Evolutionary conservation across 2,329 filamentous ascomycete genomes (phyloP).

Genomic region (Phialophora verrucosa): DNA sequence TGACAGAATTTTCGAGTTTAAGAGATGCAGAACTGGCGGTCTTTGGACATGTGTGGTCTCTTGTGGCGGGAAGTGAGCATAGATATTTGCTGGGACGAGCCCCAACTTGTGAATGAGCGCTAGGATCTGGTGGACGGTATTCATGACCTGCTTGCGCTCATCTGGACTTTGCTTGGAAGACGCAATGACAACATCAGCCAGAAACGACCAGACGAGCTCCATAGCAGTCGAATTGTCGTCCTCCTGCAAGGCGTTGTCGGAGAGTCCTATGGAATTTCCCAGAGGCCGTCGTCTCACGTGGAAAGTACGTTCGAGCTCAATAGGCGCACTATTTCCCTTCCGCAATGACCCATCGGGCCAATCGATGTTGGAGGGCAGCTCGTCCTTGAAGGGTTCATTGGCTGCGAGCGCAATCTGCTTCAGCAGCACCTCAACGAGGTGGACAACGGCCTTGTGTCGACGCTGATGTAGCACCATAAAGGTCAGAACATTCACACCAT

Average conservation of each 20-base stretch:
- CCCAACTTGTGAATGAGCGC: conserved; percentile 54
- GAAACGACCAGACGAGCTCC: conserved; percentile 26
- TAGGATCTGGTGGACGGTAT: conserved; percentile 51
- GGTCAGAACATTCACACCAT: conserved; percentile 46
- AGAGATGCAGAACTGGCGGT: conserved; percentile 52
- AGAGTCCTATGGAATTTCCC: background rate
- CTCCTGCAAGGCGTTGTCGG: background rate
- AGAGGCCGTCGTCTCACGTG: conserved; percentile 20
- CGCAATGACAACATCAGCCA: conserved; percentile 47
- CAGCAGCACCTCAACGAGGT: conserved; percentile 48
- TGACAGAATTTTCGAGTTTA: conserved; percentile 54
- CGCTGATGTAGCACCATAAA: conserved; percentile 49
- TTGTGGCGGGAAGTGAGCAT: conserved; percentile 46
- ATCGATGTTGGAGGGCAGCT: conserved; percentile 42
- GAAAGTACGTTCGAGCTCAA: conserved; percentile 21
- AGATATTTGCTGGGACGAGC: conserved; percentile 51
- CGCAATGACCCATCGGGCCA: conserved; percentile 38
- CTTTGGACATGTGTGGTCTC: conserved; percentile 44
- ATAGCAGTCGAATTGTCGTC: conserved; percentile 17
- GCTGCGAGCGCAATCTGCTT: conserved; percentile 44
- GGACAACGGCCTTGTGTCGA: conserved; percentile 50
- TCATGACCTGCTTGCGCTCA: conserved; percentile 50
- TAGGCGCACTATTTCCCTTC: conserved; percentile 45
- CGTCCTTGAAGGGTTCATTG: conserved; percentile 29
- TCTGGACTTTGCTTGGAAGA: conserved; percentile 47